Conservation (phyloP, 345 rosid species). For the Punica granatum region DNA sequence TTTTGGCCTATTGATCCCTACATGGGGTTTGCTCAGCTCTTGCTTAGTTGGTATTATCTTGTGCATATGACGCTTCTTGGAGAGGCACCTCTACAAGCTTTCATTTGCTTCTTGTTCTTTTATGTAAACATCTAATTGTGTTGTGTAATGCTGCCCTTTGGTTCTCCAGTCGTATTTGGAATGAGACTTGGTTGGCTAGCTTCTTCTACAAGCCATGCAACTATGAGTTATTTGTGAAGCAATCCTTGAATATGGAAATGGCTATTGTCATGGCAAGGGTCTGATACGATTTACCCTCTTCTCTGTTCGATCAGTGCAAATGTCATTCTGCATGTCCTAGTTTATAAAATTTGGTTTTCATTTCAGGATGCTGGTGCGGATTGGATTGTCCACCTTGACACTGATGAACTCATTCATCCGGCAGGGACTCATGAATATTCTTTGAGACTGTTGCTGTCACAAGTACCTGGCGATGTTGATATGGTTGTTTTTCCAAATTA, state of each 20-base stretch:
- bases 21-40: background rate
- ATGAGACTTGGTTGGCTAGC: constrained; percentile 87
- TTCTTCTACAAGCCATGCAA: constrained; percentile 97
- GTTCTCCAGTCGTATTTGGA: constrained; percentile 79
- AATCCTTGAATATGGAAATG: constrained; percentile 98
- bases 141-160: constrained; percentile 1
- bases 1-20: background rate
- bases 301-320: background rate
- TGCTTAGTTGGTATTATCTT: background rate
- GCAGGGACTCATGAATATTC: constrained; percentile 76
- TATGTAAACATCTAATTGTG: background rate
- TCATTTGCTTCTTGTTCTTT: background rate
- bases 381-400: constrained; percentile 96
- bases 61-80: background rate
- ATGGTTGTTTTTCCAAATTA: constrained; percentile 83
- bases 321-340: too few species aligned
- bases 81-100: background rate
- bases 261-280: constrained; percentile 95
- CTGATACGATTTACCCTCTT: constrained; percentile 12
- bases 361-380: constrained; percentile 72
- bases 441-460: constrained; percentile 58
- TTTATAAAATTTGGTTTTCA: constrained; percentile 2
- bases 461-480: constrained; percentile 62
- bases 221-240: constrained; percentile 92
- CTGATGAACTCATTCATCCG: constrained; percentile 84